Percentiles rank a stretch among this genome's conserved stretches.
These are phyloP conservation scores for Oropetium thomaeum DNA, from an alignment of 176 grass and related monocot genomes.

Conservation along the genomic window DNA sequence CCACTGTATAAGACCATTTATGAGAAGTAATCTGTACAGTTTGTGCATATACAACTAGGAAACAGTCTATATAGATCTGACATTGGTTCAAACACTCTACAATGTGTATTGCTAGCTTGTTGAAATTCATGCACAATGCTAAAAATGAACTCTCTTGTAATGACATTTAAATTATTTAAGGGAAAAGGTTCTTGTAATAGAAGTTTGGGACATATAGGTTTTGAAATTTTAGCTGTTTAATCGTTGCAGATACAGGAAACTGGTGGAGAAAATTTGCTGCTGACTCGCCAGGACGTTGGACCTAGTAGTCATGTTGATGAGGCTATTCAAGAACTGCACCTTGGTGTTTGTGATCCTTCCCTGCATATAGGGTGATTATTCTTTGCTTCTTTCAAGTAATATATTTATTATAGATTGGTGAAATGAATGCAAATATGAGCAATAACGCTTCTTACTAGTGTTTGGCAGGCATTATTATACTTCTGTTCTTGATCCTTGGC, in stretches of 20 bases:
- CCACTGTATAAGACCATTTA: not conserved
- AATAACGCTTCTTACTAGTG: not conserved
- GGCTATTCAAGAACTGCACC: constrained; percentile 11
- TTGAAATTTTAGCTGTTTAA: constrained; percentile 17
- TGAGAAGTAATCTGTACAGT: not conserved
- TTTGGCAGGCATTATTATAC: not conserved
- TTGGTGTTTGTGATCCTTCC: constrained; percentile 41
- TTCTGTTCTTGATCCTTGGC: no score
- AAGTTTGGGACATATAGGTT: not conserved
- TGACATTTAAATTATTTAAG: not conserved
- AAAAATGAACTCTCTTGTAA: not conserved
- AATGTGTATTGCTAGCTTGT: not conserved
- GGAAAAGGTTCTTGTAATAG: not conserved
- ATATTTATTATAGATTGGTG: no score
- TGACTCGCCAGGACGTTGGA: constrained; percentile 36
- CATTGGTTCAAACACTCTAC: not conserved
- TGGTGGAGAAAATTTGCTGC: constrained; percentile 42
- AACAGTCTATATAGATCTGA: not conserved
- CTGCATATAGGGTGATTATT: constrained; percentile 52
- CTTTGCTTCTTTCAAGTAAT: not conserved
- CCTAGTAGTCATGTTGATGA: constrained; percentile 41
- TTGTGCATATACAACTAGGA: not conserved
- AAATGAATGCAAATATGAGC: not conserved
- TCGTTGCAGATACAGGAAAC: constrained; percentile 46
- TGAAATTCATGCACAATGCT: not conserved